Base-by-base conservation (phyloP, 169 alveolate species). In the Cyclospora cayetanensis region DNA sequence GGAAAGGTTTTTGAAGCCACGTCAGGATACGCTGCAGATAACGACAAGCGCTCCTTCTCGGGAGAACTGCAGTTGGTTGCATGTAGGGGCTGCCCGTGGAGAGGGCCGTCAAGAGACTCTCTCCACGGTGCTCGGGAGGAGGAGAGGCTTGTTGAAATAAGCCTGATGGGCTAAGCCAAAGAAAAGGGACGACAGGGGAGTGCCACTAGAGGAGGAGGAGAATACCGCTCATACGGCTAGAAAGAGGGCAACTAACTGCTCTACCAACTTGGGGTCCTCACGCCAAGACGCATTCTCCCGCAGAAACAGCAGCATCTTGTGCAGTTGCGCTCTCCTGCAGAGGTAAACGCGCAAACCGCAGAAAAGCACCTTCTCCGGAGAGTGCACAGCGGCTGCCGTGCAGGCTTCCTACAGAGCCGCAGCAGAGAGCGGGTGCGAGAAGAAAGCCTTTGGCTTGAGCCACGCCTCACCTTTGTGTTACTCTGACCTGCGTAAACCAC, bases 401-500 rank as follows among this genome's bases (percentile, higher is more conserved):
- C 39, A 46, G 22, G 77, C 55, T 42, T 7, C 39, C 34, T 72
- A 55, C 60, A 37, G 60, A 55, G 35, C 27, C 25, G 15, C 50
- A 82, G 4, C 60, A 15, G 60, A 46, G n/a, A 15, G 7, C 55
- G 55, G 55, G n/a, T 46, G 55, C 55, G 12, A 1, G 74, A 2
- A 15, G 34, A 60, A 15, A 11, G 74, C 18, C 25, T 60, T 4
- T 46, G 7, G 0, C 25, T 25, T 25, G 29, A 25, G 34, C n/a
- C n/a, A n/a, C 27, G 5, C 4, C 90, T 63, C 82, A 86, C 91
- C 91, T 43, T 46, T 43, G 53, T 20, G 91, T 86, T 25, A 65
- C 91, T 25, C 82, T 55, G 39, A 20, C 60, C 74, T 86, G 91
- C 25, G 91, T 66, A 50, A 86, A 86, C 91, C 91, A 84, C 80